Percentiles rank a stretch among this genome's conserved stretches.
Evolutionary conservation across 192 early-diverging fungal genomes (phyloP).

Genomic region (Entomortierella chlamydospora): DNA sequence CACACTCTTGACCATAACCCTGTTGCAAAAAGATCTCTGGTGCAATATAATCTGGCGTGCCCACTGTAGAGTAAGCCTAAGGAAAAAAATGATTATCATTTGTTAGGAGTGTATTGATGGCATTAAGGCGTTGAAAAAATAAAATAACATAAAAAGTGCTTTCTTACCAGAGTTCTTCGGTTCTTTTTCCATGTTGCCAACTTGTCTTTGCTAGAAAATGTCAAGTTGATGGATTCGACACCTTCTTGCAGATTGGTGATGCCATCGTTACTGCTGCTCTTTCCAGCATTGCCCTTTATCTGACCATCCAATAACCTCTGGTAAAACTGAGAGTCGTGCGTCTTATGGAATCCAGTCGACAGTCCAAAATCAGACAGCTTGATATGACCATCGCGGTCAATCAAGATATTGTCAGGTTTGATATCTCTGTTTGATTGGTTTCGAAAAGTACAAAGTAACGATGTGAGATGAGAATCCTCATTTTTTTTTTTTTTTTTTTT

Average conservation of each 20-base stretch:
- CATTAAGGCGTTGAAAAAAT: no score
- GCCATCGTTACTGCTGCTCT: slow-evolving; percentile 34
- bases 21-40: slow-evolving; percentile 96
- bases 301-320: slow-evolving; percentile 80
- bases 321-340: slow-evolving; percentile 98
- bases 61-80: slow-evolving; percentile 96
- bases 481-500: no score
- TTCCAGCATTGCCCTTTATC: slow-evolving; percentile 55
- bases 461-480: background rate
- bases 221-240: slow-evolving; percentile 89
- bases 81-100: background rate
- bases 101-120: no score
- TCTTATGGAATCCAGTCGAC: slow-evolving; percentile 99
- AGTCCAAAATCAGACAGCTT: slow-evolving; percentile 99
- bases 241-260: slow-evolving; percentile 43
- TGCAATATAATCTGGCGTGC: slow-evolving; percentile 96
- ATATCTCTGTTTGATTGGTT: slow-evolving; percentile 76
- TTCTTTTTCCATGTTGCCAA: slow-evolving; percentile 99
- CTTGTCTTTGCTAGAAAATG: slow-evolving; percentile 92
- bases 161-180: slow-evolving; percentile 81
- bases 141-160: no score
- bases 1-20: slow-evolving; percentile 97
- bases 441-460: no score
- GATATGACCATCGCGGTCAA: slow-evolving; percentile 97
- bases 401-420: slow-evolving; percentile 91